Conservation (phyloP, 139 green algal species). For the Chlorella sp. region DNA sequence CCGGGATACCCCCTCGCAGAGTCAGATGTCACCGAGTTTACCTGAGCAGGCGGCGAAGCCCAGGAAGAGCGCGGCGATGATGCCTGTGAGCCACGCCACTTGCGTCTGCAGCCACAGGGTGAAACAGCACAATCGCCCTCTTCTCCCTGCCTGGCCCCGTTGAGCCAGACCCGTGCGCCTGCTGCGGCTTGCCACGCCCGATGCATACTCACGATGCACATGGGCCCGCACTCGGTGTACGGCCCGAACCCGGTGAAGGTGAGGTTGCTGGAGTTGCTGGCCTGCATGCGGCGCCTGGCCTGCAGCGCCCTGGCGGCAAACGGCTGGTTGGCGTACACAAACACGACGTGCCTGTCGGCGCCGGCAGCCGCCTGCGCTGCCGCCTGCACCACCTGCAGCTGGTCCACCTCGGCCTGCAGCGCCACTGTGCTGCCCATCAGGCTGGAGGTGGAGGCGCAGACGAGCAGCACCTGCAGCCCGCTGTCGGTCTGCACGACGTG, state of each 20-base stretch:
- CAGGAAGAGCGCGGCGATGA: slow-evolving; percentile 21
- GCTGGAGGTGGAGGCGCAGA: not conserved
- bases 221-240: slow-evolving; percentile 11
- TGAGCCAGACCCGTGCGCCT: too few relatives aligned
- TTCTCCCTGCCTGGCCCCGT: too few relatives aligned
- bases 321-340: not conserved
- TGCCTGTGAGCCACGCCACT: slow-evolving; percentile 31
- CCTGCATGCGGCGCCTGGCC: not conserved
- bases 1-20: too few relatives aligned
- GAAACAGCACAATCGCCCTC: too few relatives aligned
- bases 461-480: not conserved
- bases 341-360: not conserved
- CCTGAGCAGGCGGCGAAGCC: slow-evolving; percentile 22
- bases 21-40: too few relatives aligned
- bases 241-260: slow-evolving; percentile 8
- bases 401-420: not conserved
- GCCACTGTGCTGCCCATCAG: not conserved
- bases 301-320: not conserved
- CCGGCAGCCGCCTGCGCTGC: not conserved
- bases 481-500: not conserved
- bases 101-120: slow-evolving; percentile 15
- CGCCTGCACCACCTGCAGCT: not conserved
- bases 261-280: not conserved
- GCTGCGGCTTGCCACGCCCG: not conserved
- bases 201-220: slow-evolving; percentile 18